These are phyloP conservation scores for Gastrolobium villosum DNA, from an alignment of 306 rosid genomes.

Conservation along the genomic window DNA sequence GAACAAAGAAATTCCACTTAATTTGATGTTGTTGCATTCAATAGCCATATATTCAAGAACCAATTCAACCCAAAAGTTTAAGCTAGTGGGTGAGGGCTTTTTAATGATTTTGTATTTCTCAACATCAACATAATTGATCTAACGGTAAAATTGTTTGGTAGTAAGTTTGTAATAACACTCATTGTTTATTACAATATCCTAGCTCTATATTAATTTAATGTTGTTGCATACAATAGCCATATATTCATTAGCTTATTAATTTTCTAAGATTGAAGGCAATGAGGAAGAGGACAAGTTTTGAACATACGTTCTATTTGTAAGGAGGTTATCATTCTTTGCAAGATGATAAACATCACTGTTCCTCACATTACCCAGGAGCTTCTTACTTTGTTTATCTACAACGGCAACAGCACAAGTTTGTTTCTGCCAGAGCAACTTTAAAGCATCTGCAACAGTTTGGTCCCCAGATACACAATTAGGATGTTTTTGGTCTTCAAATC, in stretches of 20 bases:
- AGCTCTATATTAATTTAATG: neutral
- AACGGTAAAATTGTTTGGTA: too few relatives aligned
- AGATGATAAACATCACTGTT: constrained; percentile 59
- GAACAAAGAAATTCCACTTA: too few relatives aligned
- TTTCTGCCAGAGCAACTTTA: constrained; percentile 58
- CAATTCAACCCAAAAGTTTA: too few relatives aligned
- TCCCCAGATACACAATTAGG: constrained; percentile 59
- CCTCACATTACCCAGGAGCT: constrained; percentile 69
- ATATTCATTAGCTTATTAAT: neutral
- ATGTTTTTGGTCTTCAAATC: constrained; percentile 64
- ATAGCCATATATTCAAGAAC: neutral
- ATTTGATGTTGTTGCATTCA: neutral
- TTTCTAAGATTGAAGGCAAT: neutral
- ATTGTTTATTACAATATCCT: too few relatives aligned
- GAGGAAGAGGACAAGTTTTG: constrained; percentile 9
- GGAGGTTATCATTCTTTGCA: constrained; percentile 54
- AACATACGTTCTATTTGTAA: constrained; percentile 58
- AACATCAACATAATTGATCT: too few relatives aligned
- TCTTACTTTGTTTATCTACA: constrained; percentile 53
- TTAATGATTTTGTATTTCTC: too few relatives aligned
- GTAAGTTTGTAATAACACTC: too few relatives aligned
- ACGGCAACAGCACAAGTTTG: constrained; percentile 62
- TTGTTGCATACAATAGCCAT: neutral
- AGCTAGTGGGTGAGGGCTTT: too few relatives aligned
- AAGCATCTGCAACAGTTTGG: constrained; percentile 69